Conservation (phyloP, 2,329 filamentous ascomycete species). For the Ceratocystis huliohia region DNA sequence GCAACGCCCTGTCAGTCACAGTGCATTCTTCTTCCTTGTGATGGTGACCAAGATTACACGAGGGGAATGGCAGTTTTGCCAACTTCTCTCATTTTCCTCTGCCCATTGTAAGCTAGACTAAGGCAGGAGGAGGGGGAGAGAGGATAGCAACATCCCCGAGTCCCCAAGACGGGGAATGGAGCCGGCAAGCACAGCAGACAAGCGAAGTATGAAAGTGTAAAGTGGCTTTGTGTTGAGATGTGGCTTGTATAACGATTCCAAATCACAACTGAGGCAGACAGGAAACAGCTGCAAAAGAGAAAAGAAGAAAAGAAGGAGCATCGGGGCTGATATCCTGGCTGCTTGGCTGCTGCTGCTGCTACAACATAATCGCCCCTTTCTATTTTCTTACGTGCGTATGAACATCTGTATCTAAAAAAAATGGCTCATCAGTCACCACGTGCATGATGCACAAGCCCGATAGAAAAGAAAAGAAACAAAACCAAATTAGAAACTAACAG, state of each 20-base stretch:
- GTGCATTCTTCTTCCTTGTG: neutral
- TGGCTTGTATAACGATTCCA: neutral
- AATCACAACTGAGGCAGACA: neutral
- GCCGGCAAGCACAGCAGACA: neutral
- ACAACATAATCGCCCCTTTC: too few relatives aligned
- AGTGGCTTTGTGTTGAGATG: neutral
- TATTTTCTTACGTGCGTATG: too few relatives aligned
- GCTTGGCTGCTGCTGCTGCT: too few relatives aligned
- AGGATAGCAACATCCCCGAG: neutral
- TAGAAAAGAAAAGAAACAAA: too few relatives aligned
- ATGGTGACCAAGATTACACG: neutral
- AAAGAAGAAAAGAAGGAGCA: neutral
- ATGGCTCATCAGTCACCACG: too few relatives aligned
- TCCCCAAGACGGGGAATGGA: neutral
- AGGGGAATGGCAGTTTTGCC: neutral
- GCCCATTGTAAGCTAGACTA: neutral
- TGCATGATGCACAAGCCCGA: too few relatives aligned
- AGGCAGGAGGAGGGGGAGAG: neutral
- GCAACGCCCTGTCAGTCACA: too few relatives aligned
- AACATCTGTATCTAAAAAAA: too few relatives aligned
- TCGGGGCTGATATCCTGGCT: neutral
- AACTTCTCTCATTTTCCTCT: neutral
- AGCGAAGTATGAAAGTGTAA: neutral
- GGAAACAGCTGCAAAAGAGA: neutral
- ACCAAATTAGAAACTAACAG: too few relatives aligned